Percentiles rank a stretch among this genome's conserved stretches.
Conservation (phyloP, 108 stramenopile species). For the Chaetoceros muelleri region DNA sequence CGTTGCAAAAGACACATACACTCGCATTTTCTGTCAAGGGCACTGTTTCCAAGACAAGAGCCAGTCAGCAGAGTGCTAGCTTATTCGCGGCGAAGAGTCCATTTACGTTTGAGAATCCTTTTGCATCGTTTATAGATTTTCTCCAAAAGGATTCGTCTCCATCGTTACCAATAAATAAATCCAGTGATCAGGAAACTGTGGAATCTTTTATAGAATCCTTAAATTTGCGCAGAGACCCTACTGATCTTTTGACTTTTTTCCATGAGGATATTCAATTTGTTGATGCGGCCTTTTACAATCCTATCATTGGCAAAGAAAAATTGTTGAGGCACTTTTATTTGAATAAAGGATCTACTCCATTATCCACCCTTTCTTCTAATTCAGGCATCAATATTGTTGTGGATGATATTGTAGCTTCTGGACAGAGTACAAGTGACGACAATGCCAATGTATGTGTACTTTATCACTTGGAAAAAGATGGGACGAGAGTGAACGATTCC, state of each 20-base stretch:
- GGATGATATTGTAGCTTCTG: background rate
- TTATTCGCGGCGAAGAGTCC: too few species aligned
- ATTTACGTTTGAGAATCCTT: background rate
- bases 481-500: background rate
- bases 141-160: slow-evolving; percentile 3
- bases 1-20: too few species aligned
- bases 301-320: slow-evolving; percentile 15
- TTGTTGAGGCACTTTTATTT: slow-evolving; percentile 14
- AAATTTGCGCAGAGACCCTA: slow-evolving; percentile 9
- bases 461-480: slow-evolving; percentile 20
- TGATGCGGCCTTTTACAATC: slow-evolving; percentile 22
- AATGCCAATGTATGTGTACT: slow-evolving; percentile 20
- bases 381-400: background rate
- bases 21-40: too few species aligned
- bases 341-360: slow-evolving; percentile 12
- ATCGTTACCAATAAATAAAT: too few species aligned
- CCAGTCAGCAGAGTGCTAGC: too few species aligned
- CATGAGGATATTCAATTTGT: slow-evolving; percentile 10
- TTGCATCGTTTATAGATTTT: background rate
- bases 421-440: background rate
- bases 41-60: too few species aligned
- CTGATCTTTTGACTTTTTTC: slow-evolving; percentile 11
- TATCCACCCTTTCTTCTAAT: slow-evolving; percentile 11
- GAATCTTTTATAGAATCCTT: slow-evolving; percentile 15
- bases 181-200: slow-evolving; percentile 11